Base-by-base conservation (phyloP, 345 rosid genomes). In the Bretschneidera sinensis region DNA sequence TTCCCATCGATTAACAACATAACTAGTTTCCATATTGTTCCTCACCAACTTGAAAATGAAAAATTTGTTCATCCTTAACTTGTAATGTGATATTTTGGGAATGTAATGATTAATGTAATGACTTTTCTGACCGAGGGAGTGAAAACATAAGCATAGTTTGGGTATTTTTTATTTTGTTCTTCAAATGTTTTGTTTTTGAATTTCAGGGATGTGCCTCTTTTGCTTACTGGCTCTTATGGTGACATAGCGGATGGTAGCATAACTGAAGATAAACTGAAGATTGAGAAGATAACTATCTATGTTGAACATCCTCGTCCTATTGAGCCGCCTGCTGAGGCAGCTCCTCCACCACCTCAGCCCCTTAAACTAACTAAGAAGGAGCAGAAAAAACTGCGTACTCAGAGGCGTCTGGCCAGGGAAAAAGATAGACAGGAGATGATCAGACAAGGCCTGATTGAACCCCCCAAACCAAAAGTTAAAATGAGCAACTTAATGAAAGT, bases 401-500 rank as follows among this genome's bases (percentile, higher is more conserved):
- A 91, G 70, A 81, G 96, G 61, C 96, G 95, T 48, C 57, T 94
- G 56, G 96, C 95, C 39, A 79, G 85, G 71, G 99, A 90, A 68
- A 88, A 88, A 67, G 99, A 91, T 55, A 90, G 76, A 57, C 97
- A 94, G 74, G 97, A 94, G 82, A 88, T 88, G 97, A 88, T 90
- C 59, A 77, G 99, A 71, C 99, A 94, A 75, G 99, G 99, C 51
- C 65, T 94, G 72, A 69, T 91, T 65, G 97, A 88, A 72, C 97
- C 92, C 23, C 97, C 95, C 17, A 94, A 90, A 60, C 75, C 92
- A 18, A 94, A 90, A 74, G 95, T 94, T 24, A 94, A 90, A 61
- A 79, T 91, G 95, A 94, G 96, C 79, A 94, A 94, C 63, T 70
- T 94, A 47, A 94, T 94, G 99, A 94, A 78, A 70, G 99, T 94